Evolutionary conservation across 1,284 basidiomycete species (phyloP).

Genomic region (Sanghuangporus sanghuang): DNA sequence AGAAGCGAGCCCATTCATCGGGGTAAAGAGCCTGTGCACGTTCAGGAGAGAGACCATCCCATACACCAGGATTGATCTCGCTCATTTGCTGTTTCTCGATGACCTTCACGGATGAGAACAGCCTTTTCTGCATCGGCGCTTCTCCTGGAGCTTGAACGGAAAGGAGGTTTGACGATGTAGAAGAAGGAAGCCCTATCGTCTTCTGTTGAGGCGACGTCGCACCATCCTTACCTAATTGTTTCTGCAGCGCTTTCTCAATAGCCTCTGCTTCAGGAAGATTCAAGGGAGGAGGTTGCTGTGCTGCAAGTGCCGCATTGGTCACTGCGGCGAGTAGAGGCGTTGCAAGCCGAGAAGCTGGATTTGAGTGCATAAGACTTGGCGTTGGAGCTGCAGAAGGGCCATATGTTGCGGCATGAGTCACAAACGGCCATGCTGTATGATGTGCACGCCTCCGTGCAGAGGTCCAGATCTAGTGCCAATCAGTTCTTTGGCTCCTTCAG

Average conservation of each 20-base stretch:
- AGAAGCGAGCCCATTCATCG: slow-evolving; percentile 90
- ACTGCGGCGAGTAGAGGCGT: slow-evolving; percentile 9
- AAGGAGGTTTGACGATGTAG: background rate
- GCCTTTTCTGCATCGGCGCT: slow-evolving; percentile 23
- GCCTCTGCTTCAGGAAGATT: slow-evolving; percentile 11
- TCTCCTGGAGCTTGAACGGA: slow-evolving; percentile 9
- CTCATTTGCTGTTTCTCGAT: slow-evolving; percentile 94
- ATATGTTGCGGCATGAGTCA: slow-evolving; percentile 35
- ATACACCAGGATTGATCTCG: slow-evolving; percentile 96
- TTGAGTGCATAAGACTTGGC: slow-evolving; percentile 14
- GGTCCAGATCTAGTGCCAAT: slow-evolving; percentile 80
- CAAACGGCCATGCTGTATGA: slow-evolving; percentile 95
- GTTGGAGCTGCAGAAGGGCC: slow-evolving; percentile 10
- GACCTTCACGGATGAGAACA: slow-evolving; percentile 64
- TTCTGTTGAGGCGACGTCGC: background rate
- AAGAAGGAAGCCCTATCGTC: background rate
- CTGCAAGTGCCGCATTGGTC: background rate
- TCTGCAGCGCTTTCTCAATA: background rate
- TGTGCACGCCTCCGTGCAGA: slow-evolving; percentile 89
- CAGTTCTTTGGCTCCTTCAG: background rate
- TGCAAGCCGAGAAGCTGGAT: slow-evolving; percentile 11
- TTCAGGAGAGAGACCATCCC: slow-evolving; percentile 91
- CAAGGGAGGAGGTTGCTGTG: background rate
- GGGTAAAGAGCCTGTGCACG: slow-evolving; percentile 90
- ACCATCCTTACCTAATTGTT: background rate